Percentiles rank a stretch among this genome's conserved stretches.
Evolutionary conservation across 164 flowering plant species (phyloP).

Genomic region (Malania oleifera): DNA sequence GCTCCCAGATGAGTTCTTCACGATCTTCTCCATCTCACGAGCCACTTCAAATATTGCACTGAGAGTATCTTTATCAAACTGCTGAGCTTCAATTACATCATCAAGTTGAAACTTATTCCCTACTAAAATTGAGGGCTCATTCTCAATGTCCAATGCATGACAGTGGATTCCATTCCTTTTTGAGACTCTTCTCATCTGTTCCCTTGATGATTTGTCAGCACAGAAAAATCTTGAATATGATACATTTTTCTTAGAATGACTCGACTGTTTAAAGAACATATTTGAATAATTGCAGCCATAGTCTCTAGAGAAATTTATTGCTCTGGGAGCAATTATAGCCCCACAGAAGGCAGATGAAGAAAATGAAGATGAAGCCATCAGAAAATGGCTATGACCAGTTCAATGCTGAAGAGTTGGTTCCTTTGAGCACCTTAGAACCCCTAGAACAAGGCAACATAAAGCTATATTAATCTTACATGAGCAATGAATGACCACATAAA

Average conservation of each 20-base stretch:
- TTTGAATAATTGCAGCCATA: slow-evolving; percentile 12
- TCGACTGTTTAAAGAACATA: slow-evolving; percentile 7
- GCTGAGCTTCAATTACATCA: slow-evolving; percentile 92
- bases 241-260: slow-evolving; percentile 13
- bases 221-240: slow-evolving; percentile 9
- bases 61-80: slow-evolving; percentile 77
- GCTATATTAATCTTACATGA: background rate
- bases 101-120: slow-evolving; percentile 83
- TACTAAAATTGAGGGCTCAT: slow-evolving; percentile 17
- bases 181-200: slow-evolving; percentile 9
- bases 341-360: slow-evolving; percentile 9
- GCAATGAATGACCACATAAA: background rate
- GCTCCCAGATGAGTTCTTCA: slow-evolving; percentile 64
- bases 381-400: background rate
- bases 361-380: slow-evolving; percentile 19
- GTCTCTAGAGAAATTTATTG: slow-evolving; percentile 12
- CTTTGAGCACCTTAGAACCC: background rate
- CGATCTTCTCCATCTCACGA: slow-evolving; percentile 79
- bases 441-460: background rate
- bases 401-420: slow-evolving; percentile 2
- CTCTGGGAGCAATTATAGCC: slow-evolving; percentile 7
- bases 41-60: slow-evolving; percentile 85
- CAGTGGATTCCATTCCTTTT: slow-evolving; percentile 23
- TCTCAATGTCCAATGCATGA: slow-evolving; percentile 28
- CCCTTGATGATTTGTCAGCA: slow-evolving; percentile 16